phyloP scores from a whole-genome alignment of 192 early-diverging fungal species.

The Backusella australiensis region DNA sequence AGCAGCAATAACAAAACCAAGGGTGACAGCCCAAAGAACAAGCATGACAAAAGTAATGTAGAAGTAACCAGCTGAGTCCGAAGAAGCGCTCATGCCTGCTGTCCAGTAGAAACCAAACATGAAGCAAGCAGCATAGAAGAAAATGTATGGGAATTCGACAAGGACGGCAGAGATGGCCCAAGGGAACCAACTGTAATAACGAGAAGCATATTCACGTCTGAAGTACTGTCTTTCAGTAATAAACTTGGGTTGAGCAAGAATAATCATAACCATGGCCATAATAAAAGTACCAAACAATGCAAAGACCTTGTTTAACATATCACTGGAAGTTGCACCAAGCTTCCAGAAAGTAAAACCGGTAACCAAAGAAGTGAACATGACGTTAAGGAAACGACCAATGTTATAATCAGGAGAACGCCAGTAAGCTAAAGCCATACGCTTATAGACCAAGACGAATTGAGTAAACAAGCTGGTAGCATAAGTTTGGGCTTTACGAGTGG shows the following conservation, averaged over 20 bases:
- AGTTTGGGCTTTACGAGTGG: constrained; percentile 33
- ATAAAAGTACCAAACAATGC: constrained; percentile 69
- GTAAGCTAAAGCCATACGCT: constrained; percentile 64
- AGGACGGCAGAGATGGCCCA: constrained; percentile 62
- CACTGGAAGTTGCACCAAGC: constrained; percentile 47
- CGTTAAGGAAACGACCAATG: constrained; percentile 63
- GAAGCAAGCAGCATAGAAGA: constrained; percentile 59
- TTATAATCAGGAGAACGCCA: constrained; percentile 79
- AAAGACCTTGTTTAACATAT: constrained; percentile 68
- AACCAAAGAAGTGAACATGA: constrained; percentile 56
- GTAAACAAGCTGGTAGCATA: constrained; percentile 43
- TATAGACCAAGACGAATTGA: constrained; percentile 60
- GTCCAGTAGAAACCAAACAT: constrained; percentile 80
- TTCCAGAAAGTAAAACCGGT: constrained; percentile 78
- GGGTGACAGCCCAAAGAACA: constrained; percentile 62
- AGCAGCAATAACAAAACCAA: constrained; percentile 72
- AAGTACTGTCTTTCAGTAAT: constrained; percentile 65
- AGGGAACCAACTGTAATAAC: constrained; percentile 67
- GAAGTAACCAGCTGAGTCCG: constrained; percentile 57
- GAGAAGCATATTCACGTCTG: constrained; percentile 63
- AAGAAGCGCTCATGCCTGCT: constrained; percentile 52
- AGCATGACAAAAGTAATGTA: constrained; percentile 60
- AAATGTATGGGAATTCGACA: constrained; percentile 69
- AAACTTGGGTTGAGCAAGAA: constrained; percentile 65
- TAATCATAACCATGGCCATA: constrained; percentile 68